Evolutionary conservation across 1,284 basidiomycete genomes (phyloP).

Genomic region (Grifola frondosa): DNA sequence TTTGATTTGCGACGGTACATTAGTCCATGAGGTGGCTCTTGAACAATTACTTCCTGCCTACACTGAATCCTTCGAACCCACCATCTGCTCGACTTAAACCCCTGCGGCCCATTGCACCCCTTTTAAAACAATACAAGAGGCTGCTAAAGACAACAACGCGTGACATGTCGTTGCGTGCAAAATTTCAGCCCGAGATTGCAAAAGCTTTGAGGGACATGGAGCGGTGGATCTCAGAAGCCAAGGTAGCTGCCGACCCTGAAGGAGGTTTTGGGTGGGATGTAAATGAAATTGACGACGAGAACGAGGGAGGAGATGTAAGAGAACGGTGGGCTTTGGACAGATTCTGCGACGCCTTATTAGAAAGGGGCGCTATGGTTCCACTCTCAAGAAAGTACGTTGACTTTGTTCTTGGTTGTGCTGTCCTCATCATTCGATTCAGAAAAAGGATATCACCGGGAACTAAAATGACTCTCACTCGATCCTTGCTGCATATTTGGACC

Average conservation of each 20-base stretch:
- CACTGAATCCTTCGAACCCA: conserved; percentile 56
- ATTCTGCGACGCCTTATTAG: conserved; percentile 63
- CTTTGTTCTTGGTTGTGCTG: conserved; percentile 12
- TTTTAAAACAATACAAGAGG: conserved; percentile 68
- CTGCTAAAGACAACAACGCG: conserved; percentile 60
- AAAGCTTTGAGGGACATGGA: conserved; percentile 56
- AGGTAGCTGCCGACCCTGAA: conserved; percentile 52
- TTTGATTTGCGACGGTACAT: background rate
- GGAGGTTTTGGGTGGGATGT: conserved; percentile 44
- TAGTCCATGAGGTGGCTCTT: conserved; percentile 82
- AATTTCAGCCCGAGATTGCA: conserved; percentile 50
- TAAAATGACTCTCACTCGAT: conserved; percentile 49
- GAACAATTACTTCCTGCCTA: conserved; percentile 77
- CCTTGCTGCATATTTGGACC: conserved; percentile 66
- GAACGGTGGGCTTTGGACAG: conserved; percentile 67
- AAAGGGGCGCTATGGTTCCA: conserved; percentile 72
- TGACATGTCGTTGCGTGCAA: conserved; percentile 58
- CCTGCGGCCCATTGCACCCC: conserved; percentile 53
- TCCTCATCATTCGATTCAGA: conserved; percentile 36
- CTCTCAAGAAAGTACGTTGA: conserved; percentile 70
- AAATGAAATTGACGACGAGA: conserved; percentile 30
- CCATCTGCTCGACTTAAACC: conserved; percentile 23
- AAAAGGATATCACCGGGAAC: conserved; percentile 54
- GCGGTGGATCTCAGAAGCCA: conserved; percentile 74
- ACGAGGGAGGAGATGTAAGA: conserved; percentile 43